Evolutionary conservation across 805 yeast genomes (phyloP).

Genomic region (Brettanomyces anomalus): DNA sequence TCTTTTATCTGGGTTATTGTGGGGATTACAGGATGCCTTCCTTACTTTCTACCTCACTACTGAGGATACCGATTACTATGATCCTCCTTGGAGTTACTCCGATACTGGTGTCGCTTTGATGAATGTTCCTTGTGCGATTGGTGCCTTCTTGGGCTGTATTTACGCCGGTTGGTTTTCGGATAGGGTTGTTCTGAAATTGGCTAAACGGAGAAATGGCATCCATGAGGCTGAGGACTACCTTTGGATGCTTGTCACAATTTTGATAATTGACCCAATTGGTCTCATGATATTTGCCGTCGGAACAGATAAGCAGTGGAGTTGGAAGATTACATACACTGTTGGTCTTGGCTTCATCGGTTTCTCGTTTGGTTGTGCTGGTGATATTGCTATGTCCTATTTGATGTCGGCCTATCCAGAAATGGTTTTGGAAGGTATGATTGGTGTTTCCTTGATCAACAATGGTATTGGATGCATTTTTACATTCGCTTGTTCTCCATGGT

Average conservation of each 20-base stretch:
- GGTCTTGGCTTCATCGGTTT: conserved; percentile 60
- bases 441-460: conserved; percentile 57
- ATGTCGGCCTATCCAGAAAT: conserved; percentile 65
- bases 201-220: conserved; percentile 51
- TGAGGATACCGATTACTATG: conserved; percentile 59
- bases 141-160: conserved; percentile 58
- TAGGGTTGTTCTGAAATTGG: conserved; percentile 50
- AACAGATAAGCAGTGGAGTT: conserved; percentile 43
- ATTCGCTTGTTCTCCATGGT: conserved; percentile 54
- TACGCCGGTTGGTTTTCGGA: conserved; percentile 57
- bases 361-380: conserved; percentile 66
- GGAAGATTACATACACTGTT: conserved; percentile 43
- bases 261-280: conserved; percentile 53
- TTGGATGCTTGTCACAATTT: conserved; percentile 47
- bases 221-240: conserved; percentile 60
- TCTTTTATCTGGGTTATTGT: conserved; percentile 56
- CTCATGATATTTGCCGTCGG: conserved; percentile 59
- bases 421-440: conserved; percentile 65
- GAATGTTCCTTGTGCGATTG: conserved; percentile 64
- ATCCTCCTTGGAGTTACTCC: conserved; percentile 57
- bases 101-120: conserved; percentile 62
- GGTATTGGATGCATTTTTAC: conserved; percentile 59
- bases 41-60: conserved; percentile 67
- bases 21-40: conserved; percentile 78
- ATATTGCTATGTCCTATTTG: conserved; percentile 55